Conservation (phyloP, 2,329 filamentous ascomycete species). For the Lizonia empirigonia region DNA sequence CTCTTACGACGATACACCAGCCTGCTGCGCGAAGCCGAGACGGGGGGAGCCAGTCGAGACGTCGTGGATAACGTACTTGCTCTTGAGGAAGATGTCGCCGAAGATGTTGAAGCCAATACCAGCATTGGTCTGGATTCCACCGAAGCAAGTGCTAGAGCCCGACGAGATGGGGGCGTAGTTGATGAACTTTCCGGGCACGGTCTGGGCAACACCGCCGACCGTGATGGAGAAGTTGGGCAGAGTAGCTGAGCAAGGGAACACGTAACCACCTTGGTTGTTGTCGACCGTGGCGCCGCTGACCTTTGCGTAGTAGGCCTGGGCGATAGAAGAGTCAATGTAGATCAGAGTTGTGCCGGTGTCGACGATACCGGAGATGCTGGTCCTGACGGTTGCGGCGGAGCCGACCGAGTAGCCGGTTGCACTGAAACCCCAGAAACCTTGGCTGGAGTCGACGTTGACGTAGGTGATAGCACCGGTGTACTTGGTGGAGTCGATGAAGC, state of each 20-base stretch:
- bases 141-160: conserved; percentile 65
- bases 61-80: conserved; percentile 69
- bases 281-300: conserved; percentile 60
- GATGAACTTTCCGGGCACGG: conserved; percentile 60
- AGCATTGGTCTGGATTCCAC: conserved; percentile 71
- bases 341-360: conserved; percentile 75
- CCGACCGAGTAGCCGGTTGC: conserved; percentile 63
- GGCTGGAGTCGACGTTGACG: conserved; percentile 58
- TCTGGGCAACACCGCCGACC: conserved; percentile 57
- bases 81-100: conserved; percentile 81
- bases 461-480: conserved; percentile 65
- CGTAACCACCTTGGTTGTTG: conserved; percentile 58
- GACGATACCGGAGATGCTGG: conserved; percentile 62
- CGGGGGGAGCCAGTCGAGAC: conserved; percentile 42
- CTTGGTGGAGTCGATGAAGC: conserved; percentile 63
- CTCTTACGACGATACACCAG: conserved; percentile 24
- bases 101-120: conserved; percentile 71
- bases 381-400: conserved; percentile 44
- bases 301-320: conserved; percentile 64
- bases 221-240: conserved; percentile 61
- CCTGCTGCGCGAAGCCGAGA: conserved; percentile 54
- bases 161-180: conserved; percentile 56
- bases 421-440: conserved; percentile 69
- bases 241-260: conserved; percentile 57
- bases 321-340: conserved; percentile 60